phyloP scores from a whole-genome alignment of 148 eudicot species.

The Heliosperma pusillum region DNA sequence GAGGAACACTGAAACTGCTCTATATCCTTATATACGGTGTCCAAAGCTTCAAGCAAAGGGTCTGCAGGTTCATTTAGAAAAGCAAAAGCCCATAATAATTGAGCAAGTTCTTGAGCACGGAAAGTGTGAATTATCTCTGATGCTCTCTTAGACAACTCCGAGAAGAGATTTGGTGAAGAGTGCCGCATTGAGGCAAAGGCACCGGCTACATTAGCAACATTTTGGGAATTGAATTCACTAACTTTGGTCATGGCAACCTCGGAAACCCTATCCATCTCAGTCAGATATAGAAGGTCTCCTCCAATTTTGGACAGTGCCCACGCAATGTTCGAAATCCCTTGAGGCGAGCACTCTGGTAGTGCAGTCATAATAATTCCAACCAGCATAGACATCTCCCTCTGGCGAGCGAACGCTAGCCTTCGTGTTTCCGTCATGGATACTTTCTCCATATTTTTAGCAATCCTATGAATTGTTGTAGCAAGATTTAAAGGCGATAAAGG shows the following conservation, averaged over 20 bases:
- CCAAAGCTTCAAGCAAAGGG: constrained; percentile 62
- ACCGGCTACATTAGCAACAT: constrained; percentile 92
- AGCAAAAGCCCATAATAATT: constrained; percentile 92
- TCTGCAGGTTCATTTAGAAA: constrained; percentile 70
- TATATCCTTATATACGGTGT: constrained; percentile 41
- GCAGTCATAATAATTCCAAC: constrained; percentile 84
- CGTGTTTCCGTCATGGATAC: constrained; percentile 75
- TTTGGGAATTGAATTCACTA: constrained; percentile 79
- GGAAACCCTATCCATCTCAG: constrained; percentile 93
- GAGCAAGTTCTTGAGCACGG: constrained; percentile 86
- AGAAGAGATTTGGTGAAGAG: constrained; percentile 77
- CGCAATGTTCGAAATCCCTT: constrained; percentile 88
- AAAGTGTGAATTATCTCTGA: constrained; percentile 63
- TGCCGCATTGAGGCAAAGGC: constrained; percentile 97
- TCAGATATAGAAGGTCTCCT: constrained; percentile 83
- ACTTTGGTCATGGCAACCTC: constrained; percentile 77
- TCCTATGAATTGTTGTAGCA: constrained; percentile 89
- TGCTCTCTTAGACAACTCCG: constrained; percentile 58
- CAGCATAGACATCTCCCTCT: constrained; percentile 91
- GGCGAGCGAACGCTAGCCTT: constrained; percentile 84
- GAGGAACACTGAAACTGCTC: constrained; percentile 46
- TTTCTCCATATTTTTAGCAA: constrained; percentile 98
- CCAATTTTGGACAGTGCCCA: constrained; percentile 98
- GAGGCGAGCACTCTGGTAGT: constrained; percentile 83
- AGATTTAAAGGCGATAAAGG: constrained; percentile 88